phyloP scores from a whole-genome alignment of 2,329 filamentous ascomycete genomes.

The Phialophora expanda region DNA sequence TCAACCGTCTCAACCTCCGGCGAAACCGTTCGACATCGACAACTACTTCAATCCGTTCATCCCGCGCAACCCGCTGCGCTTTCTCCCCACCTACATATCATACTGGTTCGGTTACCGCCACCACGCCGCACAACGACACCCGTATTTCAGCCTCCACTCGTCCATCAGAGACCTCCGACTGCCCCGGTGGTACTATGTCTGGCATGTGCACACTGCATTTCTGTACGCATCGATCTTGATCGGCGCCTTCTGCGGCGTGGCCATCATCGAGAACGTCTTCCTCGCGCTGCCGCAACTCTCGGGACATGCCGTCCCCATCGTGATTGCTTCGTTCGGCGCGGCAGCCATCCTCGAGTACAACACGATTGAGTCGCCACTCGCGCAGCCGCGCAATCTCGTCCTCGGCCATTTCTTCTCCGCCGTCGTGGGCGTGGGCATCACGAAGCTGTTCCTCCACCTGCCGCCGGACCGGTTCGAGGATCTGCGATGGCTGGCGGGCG shows the following conservation, averaged over 20 bases:
- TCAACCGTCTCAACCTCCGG: slow-evolving; percentile 4
- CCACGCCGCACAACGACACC: slow-evolving; percentile 2
- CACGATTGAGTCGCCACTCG: slow-evolving; percentile 71
- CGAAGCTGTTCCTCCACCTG: slow-evolving; percentile 67
- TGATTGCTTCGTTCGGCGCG: slow-evolving; percentile 75
- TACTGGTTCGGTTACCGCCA: slow-evolving; percentile 71
- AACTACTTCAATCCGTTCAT: slow-evolving; percentile 72
- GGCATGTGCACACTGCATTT: slow-evolving; percentile 61
- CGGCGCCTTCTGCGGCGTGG: slow-evolving; percentile 67
- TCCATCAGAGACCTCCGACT: slow-evolving; percentile 7
- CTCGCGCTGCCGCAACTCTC: slow-evolving; percentile 61
- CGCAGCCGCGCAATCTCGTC: slow-evolving; percentile 73
- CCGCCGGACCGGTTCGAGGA: slow-evolving; percentile 49
- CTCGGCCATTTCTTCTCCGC: slow-evolving; percentile 70
- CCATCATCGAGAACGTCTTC: slow-evolving; percentile 64
- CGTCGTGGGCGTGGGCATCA: slow-evolving; percentile 64
- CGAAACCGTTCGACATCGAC: slow-evolving; percentile 72
- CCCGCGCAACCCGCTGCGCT: slow-evolving; percentile 65
- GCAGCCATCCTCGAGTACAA: slow-evolving; percentile 78
- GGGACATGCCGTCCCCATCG: slow-evolving; percentile 60
- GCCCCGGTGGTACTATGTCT: slow-evolving; percentile 6
- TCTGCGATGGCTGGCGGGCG: slow-evolving; percentile 68
- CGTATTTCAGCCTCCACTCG: slow-evolving; percentile 4
- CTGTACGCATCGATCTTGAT: slow-evolving; percentile 68
- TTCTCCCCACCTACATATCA: slow-evolving; percentile 69